Conservation (phyloP, 163 green algal species). For the Scenedesmus sp. region DNA sequence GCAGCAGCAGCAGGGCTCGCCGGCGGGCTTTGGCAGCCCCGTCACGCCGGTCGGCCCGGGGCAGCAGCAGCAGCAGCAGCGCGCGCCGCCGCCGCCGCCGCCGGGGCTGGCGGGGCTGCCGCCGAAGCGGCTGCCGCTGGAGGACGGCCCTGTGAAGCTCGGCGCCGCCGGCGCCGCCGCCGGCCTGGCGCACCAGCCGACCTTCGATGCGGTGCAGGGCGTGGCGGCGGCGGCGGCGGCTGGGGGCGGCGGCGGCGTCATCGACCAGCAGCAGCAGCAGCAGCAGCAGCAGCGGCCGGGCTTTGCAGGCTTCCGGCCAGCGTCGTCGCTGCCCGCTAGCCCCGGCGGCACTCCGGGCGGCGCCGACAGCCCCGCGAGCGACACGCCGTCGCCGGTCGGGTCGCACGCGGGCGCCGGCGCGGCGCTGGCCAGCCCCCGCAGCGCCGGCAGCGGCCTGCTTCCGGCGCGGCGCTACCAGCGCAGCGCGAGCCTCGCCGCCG, state of each 20-base stretch:
- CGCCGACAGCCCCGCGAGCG: not conserved
- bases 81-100: not conserved
- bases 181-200: too few species aligned
- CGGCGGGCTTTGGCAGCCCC: constrained; percentile 25
- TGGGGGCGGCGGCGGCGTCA: too few species aligned
- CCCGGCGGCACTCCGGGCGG: too few species aligned
- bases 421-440: not conserved
- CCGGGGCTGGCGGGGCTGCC: too few species aligned
- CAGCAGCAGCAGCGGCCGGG: not conserved
- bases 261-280: not conserved
- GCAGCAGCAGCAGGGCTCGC: not conserved
- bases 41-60: not conserved
- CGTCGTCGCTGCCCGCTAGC: too few species aligned
- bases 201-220: too few species aligned
- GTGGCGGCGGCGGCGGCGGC: too few species aligned
- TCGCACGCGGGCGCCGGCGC: not conserved
- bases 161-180: not conserved
- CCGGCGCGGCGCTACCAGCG: constrained; percentile 18
- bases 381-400: not conserved
- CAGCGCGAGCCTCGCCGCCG: too few species aligned
- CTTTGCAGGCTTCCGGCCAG: not conserved
- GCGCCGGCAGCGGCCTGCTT: constrained; percentile 19
- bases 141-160: not conserved
- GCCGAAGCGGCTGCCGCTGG: too few species aligned
- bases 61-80: too few species aligned